Base-by-base conservation (phyloP, 1,284 basidiomycete genomes). In the Sphaerobolus stellatus region DNA sequence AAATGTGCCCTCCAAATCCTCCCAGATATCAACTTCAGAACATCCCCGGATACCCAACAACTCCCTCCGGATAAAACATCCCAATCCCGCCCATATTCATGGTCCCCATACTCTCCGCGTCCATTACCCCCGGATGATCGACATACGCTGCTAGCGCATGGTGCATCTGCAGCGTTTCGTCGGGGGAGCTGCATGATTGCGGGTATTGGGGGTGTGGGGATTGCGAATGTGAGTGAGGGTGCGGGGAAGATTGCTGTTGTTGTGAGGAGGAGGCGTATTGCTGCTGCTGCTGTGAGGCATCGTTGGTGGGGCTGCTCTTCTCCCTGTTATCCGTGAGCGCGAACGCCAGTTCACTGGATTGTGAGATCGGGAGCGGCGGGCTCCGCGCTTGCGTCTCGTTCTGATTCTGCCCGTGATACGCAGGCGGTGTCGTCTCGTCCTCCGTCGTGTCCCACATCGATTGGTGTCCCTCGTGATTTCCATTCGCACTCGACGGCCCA, bases 301-400 rank as follows among this genome's bases (percentile, higher is more conserved):
- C 33, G n/a, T 36, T 11, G n/a, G 11, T 36, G 11, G 11, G 33
- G 11, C 25, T 36, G 16, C 29, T 20, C 48, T 34, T 22, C 33
- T 7, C 13, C 14, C 46, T 22, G 14, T 22, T 14, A 6, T 48
- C 46, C 25, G 20, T 11, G 18, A 34, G 33, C n/a, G 33, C 33
- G 18, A 34, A 34, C 11, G 33, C 33, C 11, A 34, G 33, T 18
- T 34, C 33, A 18, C 33, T 34, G 33, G 75, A 69, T 28, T 66
- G 64, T 24, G 73, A 74, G 43, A 76, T 70, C 4, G 71, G 63
- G 27, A 73, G 56, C 38, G 56, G 61, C 4, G 65, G 52, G 22
- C 24, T 20, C 2, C 16, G 25, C 44, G 20, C 8, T 14, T 16
- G 2, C n/a, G 27, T 33, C 8, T 11, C 16, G 7, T 34, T 20